Conservation (phyloP, 2,329 filamentous ascomycete genomes). For the Exophiala dermatitidis region DNA sequence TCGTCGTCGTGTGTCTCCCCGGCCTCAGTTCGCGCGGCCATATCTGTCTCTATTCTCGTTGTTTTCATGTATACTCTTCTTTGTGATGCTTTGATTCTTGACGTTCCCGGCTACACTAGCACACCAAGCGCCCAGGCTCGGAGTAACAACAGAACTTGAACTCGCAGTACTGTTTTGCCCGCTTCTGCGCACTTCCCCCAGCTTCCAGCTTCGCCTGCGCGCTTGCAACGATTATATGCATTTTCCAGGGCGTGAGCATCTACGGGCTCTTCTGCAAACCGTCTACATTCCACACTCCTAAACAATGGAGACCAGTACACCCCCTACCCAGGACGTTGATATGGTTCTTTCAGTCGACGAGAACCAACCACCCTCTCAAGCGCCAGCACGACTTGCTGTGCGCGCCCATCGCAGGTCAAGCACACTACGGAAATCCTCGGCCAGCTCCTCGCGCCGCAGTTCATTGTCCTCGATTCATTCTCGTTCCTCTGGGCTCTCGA, state of each 20-base stretch:
- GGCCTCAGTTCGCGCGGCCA: not conserved
- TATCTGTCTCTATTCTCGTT: not conserved
- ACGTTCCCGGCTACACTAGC: not conserved
- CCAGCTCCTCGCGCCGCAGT: constrained; percentile 56
- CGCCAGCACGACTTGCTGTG: constrained; percentile 56
- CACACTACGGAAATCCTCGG: constrained; percentile 53
- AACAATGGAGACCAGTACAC: constrained; percentile 15
- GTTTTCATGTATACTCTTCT: not conserved
- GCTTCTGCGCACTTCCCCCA: constrained; percentile 7
- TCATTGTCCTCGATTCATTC: constrained; percentile 57
- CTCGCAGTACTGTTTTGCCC: not conserved
- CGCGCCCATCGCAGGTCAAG: constrained; percentile 52
- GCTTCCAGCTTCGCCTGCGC: constrained; percentile 1
- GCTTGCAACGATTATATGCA: not conserved
- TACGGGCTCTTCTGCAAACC: not conserved
- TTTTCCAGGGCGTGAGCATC: no score
- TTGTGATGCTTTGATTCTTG: not conserved
- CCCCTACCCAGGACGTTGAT: constrained; percentile 34
- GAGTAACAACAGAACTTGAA: not conserved
- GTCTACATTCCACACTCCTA: not conserved
- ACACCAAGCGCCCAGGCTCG: not conserved
- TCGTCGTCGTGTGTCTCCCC: not conserved
- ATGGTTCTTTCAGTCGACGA: constrained; percentile 35
- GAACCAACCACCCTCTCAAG: constrained; percentile 36
- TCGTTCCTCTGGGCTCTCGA: constrained; percentile 48